phyloP scores from a whole-genome alignment of 2,329 filamentous ascomycete genomes.

The Alternaria hordeiaustralica region DNA sequence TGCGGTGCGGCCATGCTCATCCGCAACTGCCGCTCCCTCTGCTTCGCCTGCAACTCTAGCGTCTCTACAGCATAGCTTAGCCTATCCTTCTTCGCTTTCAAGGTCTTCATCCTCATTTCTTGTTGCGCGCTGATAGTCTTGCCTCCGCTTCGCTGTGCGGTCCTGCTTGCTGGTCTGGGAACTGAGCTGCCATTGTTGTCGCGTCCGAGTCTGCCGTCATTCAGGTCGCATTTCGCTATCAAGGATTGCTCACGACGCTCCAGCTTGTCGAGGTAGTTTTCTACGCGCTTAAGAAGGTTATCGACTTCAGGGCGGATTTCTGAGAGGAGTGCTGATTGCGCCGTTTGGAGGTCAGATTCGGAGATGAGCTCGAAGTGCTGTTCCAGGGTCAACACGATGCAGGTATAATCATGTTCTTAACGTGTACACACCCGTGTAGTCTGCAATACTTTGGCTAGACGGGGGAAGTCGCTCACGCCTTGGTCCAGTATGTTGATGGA shows the following conservation, averaged over 20 bases:
- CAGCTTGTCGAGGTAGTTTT: conserved; percentile 81
- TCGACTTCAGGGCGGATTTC: conserved; percentile 89
- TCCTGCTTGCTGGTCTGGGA: conserved; percentile 32
- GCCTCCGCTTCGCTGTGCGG: conserved; percentile 32
- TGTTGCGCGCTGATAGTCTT: conserved; percentile 55
- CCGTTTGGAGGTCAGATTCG: conserved; percentile 79
- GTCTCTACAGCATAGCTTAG: conserved; percentile 86
- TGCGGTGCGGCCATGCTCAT: conserved; percentile 71
- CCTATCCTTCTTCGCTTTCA: conserved; percentile 82
- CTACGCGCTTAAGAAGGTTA: conserved; percentile 79
- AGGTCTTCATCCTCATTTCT: conserved; percentile 66
- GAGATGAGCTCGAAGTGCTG: conserved; percentile 94
- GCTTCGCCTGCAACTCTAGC: conserved; percentile 83
- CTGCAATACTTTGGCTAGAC: conserved; percentile 67
- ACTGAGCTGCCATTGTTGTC: conserved; percentile 31
- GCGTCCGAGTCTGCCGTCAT: conserved; percentile 71
- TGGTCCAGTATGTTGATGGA: conserved; percentile 68
- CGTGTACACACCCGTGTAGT: conserved; percentile 61
- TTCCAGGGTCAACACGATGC: not conserved
- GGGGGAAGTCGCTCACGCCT: conserved; percentile 68
- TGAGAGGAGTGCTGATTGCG: conserved; percentile 82
- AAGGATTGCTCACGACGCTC: conserved; percentile 83
- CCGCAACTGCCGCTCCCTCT: conserved; percentile 73
- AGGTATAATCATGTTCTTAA: not conserved
- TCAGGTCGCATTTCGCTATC: conserved; percentile 81